These are phyloP conservation scores for Chenopodium suecicum DNA, from an alignment of 148 eudicot species.

Conservation along the genomic window DNA sequence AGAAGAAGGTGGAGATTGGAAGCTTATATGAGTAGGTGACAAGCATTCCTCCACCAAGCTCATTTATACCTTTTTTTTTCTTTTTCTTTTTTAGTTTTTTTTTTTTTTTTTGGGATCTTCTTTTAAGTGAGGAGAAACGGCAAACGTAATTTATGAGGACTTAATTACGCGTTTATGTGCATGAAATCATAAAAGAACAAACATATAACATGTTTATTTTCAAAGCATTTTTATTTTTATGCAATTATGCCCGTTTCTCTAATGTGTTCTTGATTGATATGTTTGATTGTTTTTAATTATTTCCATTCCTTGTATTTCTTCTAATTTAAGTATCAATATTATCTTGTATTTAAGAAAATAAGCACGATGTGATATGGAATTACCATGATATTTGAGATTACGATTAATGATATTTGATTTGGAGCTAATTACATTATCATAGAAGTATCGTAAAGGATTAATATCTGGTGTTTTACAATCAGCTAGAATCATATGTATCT, in stretches of 20 bases:
- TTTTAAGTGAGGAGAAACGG: slow-evolving; percentile 23
- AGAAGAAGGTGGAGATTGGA: slow-evolving; percentile 37
- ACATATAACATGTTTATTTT: neutral
- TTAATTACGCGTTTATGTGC: slow-evolving; percentile 20
- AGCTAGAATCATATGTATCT: neutral
- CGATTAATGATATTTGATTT: neutral
- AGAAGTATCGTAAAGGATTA: too few relatives aligned
- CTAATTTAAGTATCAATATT: too few relatives aligned
- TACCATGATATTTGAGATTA: neutral
- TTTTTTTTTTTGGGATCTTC: neutral
- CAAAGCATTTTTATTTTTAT: neutral
- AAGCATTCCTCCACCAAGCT: slow-evolving; percentile 68
- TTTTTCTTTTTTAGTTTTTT: neutral
- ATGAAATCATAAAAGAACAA: neutral
- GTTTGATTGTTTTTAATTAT: neutral
- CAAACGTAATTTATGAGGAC: slow-evolving; percentile 22
- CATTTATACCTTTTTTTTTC: slow-evolving; percentile 19
- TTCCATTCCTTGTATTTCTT: neutral
- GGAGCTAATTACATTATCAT: neutral
- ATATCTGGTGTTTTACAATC: too few relatives aligned
- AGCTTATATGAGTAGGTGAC: slow-evolving; percentile 65
- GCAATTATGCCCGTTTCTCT: slow-evolving; percentile 10
- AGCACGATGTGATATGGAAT: neutral
- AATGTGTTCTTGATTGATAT: too few relatives aligned
- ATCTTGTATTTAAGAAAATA: neutral